Evolutionary conservation across 805 yeast genomes (phyloP).

Genomic region (Ogataea ramenticola): DNA sequence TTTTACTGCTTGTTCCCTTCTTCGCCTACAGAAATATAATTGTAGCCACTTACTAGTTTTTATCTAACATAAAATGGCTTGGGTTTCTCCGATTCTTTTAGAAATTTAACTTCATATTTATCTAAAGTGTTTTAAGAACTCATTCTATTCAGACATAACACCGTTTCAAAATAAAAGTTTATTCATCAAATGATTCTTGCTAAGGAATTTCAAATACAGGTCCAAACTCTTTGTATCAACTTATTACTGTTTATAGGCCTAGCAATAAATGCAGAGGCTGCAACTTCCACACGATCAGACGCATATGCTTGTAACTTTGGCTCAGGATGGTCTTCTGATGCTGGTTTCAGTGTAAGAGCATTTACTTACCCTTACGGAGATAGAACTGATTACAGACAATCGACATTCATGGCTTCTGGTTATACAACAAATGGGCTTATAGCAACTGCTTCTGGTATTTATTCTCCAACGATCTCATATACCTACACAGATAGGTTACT

Average conservation of each 20-base stretch:
- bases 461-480: constrained; percentile 3
- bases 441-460: constrained; percentile 2
- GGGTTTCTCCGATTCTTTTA: too few relatives aligned
- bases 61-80: too few relatives aligned
- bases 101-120: too few relatives aligned
- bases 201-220: not conserved
- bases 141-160: too few relatives aligned
- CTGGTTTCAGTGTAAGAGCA: constrained; percentile 7
- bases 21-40: too few relatives aligned
- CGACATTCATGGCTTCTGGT: constrained; percentile 3
- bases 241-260: too few relatives aligned
- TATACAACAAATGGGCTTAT: constrained; percentile 2
- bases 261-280: too few relatives aligned
- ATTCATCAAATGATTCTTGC: not conserved
- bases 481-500: not conserved
- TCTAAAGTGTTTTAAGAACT: too few relatives aligned
- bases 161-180: too few relatives aligned
- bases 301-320: not conserved
- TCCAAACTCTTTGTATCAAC: too few relatives aligned
- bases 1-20: too few relatives aligned
- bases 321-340: not conserved
- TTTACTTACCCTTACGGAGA: constrained; percentile 4
- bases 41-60: too few relatives aligned
- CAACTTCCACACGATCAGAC: not conserved
- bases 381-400: constrained; percentile 1